These are phyloP conservation scores for Trichothecium roseum DNA, from an alignment of 2,329 filamentous ascomycete genomes.

Conservation along the genomic window DNA sequence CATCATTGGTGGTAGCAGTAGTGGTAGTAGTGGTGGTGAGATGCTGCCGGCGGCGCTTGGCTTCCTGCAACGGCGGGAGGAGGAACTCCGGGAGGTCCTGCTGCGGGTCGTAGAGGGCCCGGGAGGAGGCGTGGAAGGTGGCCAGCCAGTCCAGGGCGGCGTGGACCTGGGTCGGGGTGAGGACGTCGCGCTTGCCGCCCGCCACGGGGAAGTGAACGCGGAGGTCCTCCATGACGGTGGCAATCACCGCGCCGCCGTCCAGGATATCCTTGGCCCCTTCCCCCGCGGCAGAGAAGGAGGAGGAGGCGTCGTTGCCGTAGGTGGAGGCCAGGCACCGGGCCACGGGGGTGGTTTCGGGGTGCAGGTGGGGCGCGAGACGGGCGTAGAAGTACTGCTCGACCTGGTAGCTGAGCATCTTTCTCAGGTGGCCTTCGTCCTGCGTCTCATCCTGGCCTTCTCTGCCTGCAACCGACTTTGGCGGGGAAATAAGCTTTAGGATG, in stretches of 20 bases:
- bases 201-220: slow-evolving; percentile 41
- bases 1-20: no score
- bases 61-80: slow-evolving; percentile 46
- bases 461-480: slow-evolving; percentile 24
- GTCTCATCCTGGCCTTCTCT: neutral
- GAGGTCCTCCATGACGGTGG: slow-evolving; percentile 49
- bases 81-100: slow-evolving; percentile 26
- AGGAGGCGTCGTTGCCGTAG: slow-evolving; percentile 5
- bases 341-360: slow-evolving; percentile 27
- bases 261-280: no score
- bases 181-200: slow-evolving; percentile 38
- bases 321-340: slow-evolving; percentile 40
- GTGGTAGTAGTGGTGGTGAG: no score
- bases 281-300: no score
- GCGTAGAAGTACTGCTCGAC: slow-evolving; percentile 58
- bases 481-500: slow-evolving; percentile 51
- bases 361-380: slow-evolving; percentile 39
- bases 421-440: slow-evolving; percentile 46
- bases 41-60: slow-evolving; percentile 19
- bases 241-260: slow-evolving; percentile 31
- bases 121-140: slow-evolving; percentile 47
- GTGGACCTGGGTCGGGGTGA: slow-evolving; percentile 36
- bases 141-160: slow-evolving; percentile 53
- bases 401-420: slow-evolving; percentile 57
- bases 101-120: slow-evolving; percentile 20